Conservation (phyloP, 371 early-diverging fungal genomes). For the Spiromyces aspiralis region DNA sequence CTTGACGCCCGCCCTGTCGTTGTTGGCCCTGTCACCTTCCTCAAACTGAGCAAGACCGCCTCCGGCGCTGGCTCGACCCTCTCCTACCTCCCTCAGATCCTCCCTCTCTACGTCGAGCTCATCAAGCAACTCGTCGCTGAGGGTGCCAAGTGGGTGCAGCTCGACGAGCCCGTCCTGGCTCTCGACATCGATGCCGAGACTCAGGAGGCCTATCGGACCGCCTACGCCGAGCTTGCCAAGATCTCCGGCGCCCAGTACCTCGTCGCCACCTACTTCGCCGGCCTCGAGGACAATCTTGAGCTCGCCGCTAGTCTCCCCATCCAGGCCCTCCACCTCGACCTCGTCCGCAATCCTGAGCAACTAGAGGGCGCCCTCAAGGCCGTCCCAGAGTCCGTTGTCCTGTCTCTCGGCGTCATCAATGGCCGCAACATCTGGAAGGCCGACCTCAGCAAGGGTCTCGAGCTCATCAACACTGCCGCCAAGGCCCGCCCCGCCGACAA, state of each 20-base stretch:
- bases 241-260: constrained; percentile 36
- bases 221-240: constrained; percentile 24
- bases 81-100: constrained; percentile 48
- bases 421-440: constrained; percentile 97
- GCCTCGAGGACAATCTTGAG: constrained; percentile 51
- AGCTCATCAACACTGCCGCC: constrained; percentile 34
- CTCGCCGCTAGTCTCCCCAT: constrained; percentile 52
- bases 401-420: constrained; percentile 81
- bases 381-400: constrained; percentile 34
- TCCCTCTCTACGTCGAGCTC: constrained; percentile 64
- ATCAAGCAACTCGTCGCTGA: constrained; percentile 56
- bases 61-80: constrained; percentile 31
- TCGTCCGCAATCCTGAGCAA: constrained; percentile 73
- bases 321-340: constrained; percentile 75
- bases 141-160: constrained; percentile 84
- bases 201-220: constrained; percentile 42
- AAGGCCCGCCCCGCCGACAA: constrained; percentile 34
- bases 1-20: constrained; percentile 80
- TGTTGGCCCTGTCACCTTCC: constrained; percentile 82
- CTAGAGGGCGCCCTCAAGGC: constrained; percentile 45
- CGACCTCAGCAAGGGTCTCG: constrained; percentile 57
- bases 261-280: constrained; percentile 89
- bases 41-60: constrained; percentile 66
- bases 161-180: constrained; percentile 82
- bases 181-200: constrained; percentile 46